phyloP scores from a whole-genome alignment of 2,329 filamentous ascomycete genomes.

The Colletotrichum filicis region DNA sequence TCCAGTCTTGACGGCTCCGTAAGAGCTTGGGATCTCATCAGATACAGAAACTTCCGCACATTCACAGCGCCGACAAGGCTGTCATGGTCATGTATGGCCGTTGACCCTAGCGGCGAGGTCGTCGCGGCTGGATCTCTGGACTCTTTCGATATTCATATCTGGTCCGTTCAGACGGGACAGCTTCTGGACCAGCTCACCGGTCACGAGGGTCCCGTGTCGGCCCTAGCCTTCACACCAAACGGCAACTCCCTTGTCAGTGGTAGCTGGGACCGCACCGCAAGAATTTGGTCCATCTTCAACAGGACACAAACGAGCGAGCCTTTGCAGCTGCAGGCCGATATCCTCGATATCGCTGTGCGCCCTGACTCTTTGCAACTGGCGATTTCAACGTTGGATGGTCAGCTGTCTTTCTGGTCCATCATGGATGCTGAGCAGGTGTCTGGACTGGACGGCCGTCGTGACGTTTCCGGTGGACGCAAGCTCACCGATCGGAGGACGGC shows the following conservation, averaged over 20 bases:
- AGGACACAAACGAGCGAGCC: slow-evolving; percentile 96
- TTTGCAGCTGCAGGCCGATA: slow-evolving; percentile 89
- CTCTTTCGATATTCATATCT: slow-evolving; percentile 97
- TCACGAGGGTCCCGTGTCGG: slow-evolving; percentile 93
- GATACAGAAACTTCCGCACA: slow-evolving; percentile 96
- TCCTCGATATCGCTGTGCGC: slow-evolving; percentile 85
- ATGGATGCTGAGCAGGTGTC: slow-evolving; percentile 87
- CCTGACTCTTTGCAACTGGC: slow-evolving; percentile 93
- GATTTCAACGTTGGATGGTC: slow-evolving; percentile 91
- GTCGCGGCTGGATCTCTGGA: slow-evolving; percentile 95
- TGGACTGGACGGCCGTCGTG: slow-evolving; percentile 88
- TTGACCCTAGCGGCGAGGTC: slow-evolving; percentile 97
- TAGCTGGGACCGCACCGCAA: slow-evolving; percentile 95
- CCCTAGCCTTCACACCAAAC: slow-evolving; percentile 88
- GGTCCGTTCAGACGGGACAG: slow-evolving; percentile 98
- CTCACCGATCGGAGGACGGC: slow-evolving; percentile 89
- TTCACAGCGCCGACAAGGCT: slow-evolving; percentile 93
- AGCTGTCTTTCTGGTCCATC: slow-evolving; percentile 94
- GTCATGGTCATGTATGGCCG: slow-evolving; percentile 92
- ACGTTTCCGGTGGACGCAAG: slow-evolving; percentile 92
- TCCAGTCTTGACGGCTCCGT: slow-evolving; percentile 94
- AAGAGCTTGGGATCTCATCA: slow-evolving; percentile 93
- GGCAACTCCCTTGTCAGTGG: slow-evolving; percentile 87
- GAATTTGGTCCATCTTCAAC: slow-evolving; percentile 95
- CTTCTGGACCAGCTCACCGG: slow-evolving; percentile 90